Percentiles rank a stretch among this genome's conserved stretches.
Evolutionary conservation across 1,284 basidiomycete genomes (phyloP).

Genomic region (Vanrija pseudolonga): DNA sequence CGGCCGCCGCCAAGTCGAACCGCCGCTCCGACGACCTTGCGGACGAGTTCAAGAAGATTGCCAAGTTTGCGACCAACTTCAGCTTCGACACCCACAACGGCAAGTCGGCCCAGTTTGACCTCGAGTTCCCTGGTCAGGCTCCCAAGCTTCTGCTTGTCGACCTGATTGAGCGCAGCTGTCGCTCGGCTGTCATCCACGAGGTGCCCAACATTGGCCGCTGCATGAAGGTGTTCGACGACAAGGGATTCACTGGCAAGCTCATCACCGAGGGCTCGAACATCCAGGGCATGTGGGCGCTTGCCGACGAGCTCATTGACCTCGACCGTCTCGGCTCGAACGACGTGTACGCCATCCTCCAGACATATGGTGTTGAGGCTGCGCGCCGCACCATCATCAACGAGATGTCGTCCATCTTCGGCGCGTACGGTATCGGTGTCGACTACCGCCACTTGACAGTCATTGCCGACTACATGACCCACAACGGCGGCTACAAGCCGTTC

Average conservation of each 20-base stretch:
- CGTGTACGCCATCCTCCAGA: constrained; percentile 84
- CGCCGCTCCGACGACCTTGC: constrained; percentile 47
- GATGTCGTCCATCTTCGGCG: constrained; percentile 88
- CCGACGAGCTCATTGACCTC: constrained; percentile 73
- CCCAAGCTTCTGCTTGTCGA: constrained; percentile 90
- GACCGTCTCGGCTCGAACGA: constrained; percentile 90
- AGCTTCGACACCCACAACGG: constrained; percentile 62
- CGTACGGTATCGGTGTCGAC: constrained; percentile 96
- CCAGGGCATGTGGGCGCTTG: constrained; percentile 83
- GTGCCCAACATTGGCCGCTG: constrained; percentile 75
- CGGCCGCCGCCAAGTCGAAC: constrained; percentile 52
- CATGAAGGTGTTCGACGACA: constrained; percentile 50
- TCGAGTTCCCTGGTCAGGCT: constrained; percentile 62
- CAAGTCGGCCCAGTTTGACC: constrained; percentile 67
- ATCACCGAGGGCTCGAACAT: constrained; percentile 81
- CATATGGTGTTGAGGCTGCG: constrained; percentile 97
- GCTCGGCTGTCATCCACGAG: constrained; percentile 78
- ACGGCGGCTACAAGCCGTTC: constrained; percentile 96
- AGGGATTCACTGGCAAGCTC: constrained; percentile 48
- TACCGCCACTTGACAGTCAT: constrained; percentile 92
- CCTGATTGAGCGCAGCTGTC: constrained; percentile 79
- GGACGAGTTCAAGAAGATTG: constrained; percentile 52
- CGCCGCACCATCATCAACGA: constrained; percentile 81
- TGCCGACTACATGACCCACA: constrained; percentile 99
- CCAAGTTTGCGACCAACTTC: constrained; percentile 60